Evolutionary conservation across 345 rosid species (phyloP), one percentile per base, ranked within the genome.

Genomic region (Xanthoceras sorbifolium): DNA sequence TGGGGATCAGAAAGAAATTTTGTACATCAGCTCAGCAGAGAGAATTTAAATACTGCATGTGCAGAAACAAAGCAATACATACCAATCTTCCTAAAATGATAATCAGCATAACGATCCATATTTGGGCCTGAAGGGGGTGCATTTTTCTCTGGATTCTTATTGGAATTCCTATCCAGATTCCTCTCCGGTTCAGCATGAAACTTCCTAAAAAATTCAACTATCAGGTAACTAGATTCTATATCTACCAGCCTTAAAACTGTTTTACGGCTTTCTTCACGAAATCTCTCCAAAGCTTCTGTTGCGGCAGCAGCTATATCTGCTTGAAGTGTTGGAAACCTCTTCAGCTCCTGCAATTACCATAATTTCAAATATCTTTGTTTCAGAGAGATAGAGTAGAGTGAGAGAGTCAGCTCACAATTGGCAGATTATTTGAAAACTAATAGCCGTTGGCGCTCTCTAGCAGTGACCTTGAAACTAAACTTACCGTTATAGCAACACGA

Each of bases 221-320:
- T 96, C 44, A 96, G 85, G 81, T 96, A 96, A 86, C 94, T 92
- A 70, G 99, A 94, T 67, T 96, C 99, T 98, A 96, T 96, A 72
- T 96, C 99, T 26, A 96, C 98, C 55, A 96, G 86, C 78, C 98
- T 85, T 36, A 84, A 59, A 82, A 96, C 97, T 28, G 98, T 94
- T 85, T 79, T 96, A 82, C 93, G 83, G 87, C 99, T 86, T 80
- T 93, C 97, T 46, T 94, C 99, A 38, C 97, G 94, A 80, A 96
- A 96, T 80, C 84, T 96, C 82, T 94, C 98, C 78, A 96, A 81
- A 63, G 98, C 89, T 78, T 96, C 99, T 26, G 87, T 96, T 71
- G 99, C 91, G 23, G 98, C 98, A 65, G 95, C 88, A 80, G 99
- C 97, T 85, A 96, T 90, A 81, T 96, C 99, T 71, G 87, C 76